phyloP scores from a whole-genome alignment of 805 yeast genomes.

The Wickerhamiella australiensis region DNA sequence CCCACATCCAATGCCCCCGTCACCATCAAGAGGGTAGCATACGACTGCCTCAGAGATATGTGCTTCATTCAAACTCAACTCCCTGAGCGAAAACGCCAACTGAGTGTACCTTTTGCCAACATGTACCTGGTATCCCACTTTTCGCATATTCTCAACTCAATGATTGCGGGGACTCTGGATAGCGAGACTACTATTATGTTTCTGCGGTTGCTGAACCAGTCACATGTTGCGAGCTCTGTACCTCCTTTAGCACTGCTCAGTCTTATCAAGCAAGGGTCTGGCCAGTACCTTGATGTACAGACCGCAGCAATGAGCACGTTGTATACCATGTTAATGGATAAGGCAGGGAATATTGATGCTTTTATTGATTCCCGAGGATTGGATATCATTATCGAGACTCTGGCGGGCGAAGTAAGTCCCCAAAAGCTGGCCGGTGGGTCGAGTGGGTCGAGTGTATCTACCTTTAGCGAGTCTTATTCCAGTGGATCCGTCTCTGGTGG shows the following conservation, averaged over 20 bases:
- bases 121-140: not conserved
- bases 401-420: conserved; percentile 1
- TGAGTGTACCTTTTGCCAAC: conserved; percentile 1
- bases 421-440: not conserved
- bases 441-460: not conserved
- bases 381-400: not conserved
- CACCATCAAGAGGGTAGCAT: not conserved
- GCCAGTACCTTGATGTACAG: conserved; percentile 3
- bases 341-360: not conserved
- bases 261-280: conserved; percentile 1
- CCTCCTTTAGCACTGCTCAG: conserved; percentile 4
- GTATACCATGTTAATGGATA: conserved; percentile 9
- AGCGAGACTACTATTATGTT: not conserved
- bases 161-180: not conserved
- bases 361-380: conserved; percentile 4
- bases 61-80: conserved; percentile 1
- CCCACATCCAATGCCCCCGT: not conserved
- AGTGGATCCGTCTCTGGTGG: too few species aligned
- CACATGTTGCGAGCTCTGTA: not conserved
- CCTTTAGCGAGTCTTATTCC: too few species aligned
- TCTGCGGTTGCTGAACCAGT: conserved; percentile 5
- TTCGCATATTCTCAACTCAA: not conserved
- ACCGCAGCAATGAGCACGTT: conserved; percentile 10
- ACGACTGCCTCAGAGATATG: conserved; percentile 6
- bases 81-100: not conserved